Percentiles rank a stretch among this genome's conserved stretches.
Evolutionary conservation across 306 rosid species (phyloP).

Genomic region (Sindora glabra): DNA sequence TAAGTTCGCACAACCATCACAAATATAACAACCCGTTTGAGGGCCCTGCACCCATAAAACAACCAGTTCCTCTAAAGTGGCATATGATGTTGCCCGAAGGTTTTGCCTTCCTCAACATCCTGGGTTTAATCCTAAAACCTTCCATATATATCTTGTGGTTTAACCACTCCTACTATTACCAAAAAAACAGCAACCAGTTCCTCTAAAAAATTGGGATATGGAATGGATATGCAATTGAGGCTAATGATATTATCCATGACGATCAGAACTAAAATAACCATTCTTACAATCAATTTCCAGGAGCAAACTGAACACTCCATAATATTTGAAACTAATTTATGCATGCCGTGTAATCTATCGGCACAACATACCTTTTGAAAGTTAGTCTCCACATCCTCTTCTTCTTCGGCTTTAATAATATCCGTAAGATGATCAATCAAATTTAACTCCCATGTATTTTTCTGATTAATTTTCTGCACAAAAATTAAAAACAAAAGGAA

Average conservation of each 20-base stretch:
- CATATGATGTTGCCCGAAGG: too few relatives aligned
- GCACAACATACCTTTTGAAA: slow-evolving; percentile 67
- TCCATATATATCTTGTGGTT: too few relatives aligned
- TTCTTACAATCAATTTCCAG: not conserved
- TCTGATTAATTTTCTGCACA: slow-evolving; percentile 94
- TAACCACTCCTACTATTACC: too few relatives aligned
- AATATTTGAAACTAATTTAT: not conserved
- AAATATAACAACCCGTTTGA: not conserved
- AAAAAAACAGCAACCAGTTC: not conserved
- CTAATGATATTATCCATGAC: too few relatives aligned
- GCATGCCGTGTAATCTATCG: not conserved
- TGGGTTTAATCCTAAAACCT: too few relatives aligned
- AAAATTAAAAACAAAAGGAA: not conserved
- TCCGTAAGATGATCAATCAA: slow-evolving; percentile 89
- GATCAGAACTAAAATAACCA: not conserved
- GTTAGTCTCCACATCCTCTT: slow-evolving; percentile 73
- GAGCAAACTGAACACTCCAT: not conserved
- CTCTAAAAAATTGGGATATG: not conserved
- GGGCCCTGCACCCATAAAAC: not conserved
- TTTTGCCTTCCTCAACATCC: too few relatives aligned
- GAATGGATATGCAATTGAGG: too few relatives aligned
- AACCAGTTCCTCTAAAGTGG: not conserved
- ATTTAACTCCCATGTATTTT: slow-evolving; percentile 90
- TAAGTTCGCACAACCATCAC: not conserved
- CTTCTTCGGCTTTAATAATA: slow-evolving; percentile 74